Conservation (phyloP, 1,284 basidiomycete species). For the Ganoderma boninense region DNA sequence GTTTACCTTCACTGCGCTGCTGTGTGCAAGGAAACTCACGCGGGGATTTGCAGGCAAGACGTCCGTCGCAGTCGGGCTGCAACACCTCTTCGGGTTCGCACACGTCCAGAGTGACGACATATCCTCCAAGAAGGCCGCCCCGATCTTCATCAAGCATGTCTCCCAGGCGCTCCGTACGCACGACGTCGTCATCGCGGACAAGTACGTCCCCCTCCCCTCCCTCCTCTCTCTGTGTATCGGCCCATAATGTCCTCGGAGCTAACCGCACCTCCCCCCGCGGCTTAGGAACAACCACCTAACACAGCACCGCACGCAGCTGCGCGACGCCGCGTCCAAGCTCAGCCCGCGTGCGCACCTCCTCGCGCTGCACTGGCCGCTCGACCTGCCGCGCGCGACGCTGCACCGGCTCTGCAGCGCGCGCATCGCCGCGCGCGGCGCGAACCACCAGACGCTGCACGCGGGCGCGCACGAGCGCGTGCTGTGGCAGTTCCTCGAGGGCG, state of each 20-base stretch:
- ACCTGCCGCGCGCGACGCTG: slow-evolving; percentile 59
- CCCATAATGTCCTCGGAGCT: no score
- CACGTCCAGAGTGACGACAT: slow-evolving; percentile 97
- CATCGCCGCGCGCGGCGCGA: slow-evolving; percentile 76
- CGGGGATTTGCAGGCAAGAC: slow-evolving; percentile 80
- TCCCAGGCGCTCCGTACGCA: slow-evolving; percentile 64
- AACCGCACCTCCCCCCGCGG: background rate
- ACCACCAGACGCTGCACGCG: slow-evolving; percentile 84
- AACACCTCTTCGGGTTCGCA: slow-evolving; percentile 81
- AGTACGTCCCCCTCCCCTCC: slow-evolving; percentile 54
- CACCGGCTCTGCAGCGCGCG: slow-evolving; percentile 84
- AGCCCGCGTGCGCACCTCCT: slow-evolving; percentile 72
- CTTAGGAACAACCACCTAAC: slow-evolving; percentile 87
- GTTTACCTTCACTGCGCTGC: background rate
- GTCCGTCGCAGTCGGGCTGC: slow-evolving; percentile 81
- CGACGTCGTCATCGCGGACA: slow-evolving; percentile 90
- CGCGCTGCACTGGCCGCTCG: slow-evolving; percentile 81
- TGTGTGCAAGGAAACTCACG: background rate
- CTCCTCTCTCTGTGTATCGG: background rate
- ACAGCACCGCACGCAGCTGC: slow-evolving; percentile 79
- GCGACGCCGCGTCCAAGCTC: slow-evolving; percentile 55
- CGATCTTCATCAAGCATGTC: slow-evolving; percentile 84
- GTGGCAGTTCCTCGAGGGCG: slow-evolving; percentile 77
- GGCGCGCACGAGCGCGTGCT: slow-evolving; percentile 85
- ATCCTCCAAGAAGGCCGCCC: slow-evolving; percentile 79